Evolutionary conservation across 177 flowering plant genomes (phyloP).

Genomic region (Telopea speciosissima): DNA sequence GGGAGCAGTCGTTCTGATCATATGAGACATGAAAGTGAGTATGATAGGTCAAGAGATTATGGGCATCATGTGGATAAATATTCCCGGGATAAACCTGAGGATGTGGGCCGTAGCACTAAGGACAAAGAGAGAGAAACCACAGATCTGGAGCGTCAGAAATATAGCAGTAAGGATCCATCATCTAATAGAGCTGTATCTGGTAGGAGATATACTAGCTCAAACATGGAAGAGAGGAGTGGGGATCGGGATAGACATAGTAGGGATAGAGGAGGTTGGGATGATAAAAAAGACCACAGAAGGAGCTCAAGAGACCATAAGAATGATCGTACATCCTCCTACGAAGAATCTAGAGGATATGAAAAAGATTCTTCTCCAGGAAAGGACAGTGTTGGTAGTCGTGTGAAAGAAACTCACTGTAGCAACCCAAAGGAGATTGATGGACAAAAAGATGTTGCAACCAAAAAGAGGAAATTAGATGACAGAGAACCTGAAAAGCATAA

Average conservation of each 20-base stretch:
- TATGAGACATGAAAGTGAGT: slow-evolving; percentile 38
- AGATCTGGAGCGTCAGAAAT: slow-evolving; percentile 24
- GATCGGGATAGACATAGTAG: slow-evolving; percentile 32
- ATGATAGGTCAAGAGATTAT: slow-evolving; percentile 41
- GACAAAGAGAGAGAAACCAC: slow-evolving; percentile 39
- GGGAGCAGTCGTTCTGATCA: slow-evolving; percentile 29
- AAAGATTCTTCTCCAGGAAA: slow-evolving; percentile 29
- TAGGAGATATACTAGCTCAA: slow-evolving; percentile 22
- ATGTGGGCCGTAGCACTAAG: slow-evolving; percentile 36
- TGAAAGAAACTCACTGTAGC: slow-evolving; percentile 32
- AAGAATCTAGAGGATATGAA: slow-evolving; percentile 31
- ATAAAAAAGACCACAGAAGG: slow-evolving; percentile 34
- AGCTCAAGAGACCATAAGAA: slow-evolving; percentile 38
- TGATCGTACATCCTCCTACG: slow-evolving; percentile 26
- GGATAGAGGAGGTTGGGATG: slow-evolving; percentile 41
- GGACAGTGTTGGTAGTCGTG: slow-evolving; percentile 24
- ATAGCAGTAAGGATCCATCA: slow-evolving; percentile 28
- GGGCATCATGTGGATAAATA: slow-evolving; percentile 33
- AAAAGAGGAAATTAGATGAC: slow-evolving; percentile 38
- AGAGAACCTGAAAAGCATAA: slow-evolving; percentile 29
- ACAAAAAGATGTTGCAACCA: slow-evolving; percentile 32
- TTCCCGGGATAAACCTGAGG: slow-evolving; percentile 47
- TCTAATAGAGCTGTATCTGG: slow-evolving; percentile 35
- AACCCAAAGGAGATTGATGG: slow-evolving; percentile 28
- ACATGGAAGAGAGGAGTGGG: slow-evolving; percentile 24